These are phyloP conservation scores for Cephaloascus fragrans DNA, from an alignment of 805 yeast genomes.

Conservation along the genomic window DNA sequence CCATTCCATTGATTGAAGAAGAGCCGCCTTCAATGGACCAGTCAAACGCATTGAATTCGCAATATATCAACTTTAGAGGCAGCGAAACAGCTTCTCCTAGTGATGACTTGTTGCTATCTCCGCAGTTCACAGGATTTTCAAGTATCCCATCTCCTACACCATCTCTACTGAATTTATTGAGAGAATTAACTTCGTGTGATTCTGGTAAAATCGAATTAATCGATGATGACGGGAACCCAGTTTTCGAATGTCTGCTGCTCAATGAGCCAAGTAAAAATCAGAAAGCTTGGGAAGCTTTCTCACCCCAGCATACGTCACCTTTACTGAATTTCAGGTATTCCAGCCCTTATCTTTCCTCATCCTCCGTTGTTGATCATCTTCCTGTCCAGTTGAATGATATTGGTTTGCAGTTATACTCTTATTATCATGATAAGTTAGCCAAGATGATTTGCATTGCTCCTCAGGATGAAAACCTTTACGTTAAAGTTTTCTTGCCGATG, in stretches of 20 bases:
- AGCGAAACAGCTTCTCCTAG: too few species aligned
- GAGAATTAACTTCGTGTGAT: conserved; percentile 9
- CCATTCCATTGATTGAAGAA: not conserved
- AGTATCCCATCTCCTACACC: conserved; percentile 13
- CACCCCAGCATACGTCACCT: not conserved
- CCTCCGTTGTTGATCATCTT: conserved; percentile 14
- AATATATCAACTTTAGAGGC: too few species aligned
- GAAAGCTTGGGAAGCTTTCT: not conserved
- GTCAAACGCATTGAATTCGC: not conserved
- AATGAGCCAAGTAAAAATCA: not conserved
- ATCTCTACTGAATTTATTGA: conserved; percentile 15
- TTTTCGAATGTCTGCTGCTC: too few species aligned
- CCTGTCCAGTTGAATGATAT: conserved; percentile 15
- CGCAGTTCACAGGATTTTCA: too few species aligned
- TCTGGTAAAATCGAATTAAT: conserved; percentile 1
- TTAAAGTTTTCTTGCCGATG: conserved; percentile 43
- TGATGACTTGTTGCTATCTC: not conserved
- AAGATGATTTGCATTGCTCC: conserved; percentile 38
- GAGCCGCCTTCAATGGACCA: not conserved
- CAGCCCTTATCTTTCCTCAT: too few species aligned
- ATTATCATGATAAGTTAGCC: conserved; percentile 36
- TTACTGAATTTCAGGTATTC: not conserved
- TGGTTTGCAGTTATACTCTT: conserved; percentile 33
- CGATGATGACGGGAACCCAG: conserved; percentile 2
- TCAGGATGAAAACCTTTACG: conserved; percentile 37